These are phyloP conservation scores for Digitaria exilis DNA, from an alignment of 202 grass and related monocot genomes.

Conservation along the genomic window DNA sequence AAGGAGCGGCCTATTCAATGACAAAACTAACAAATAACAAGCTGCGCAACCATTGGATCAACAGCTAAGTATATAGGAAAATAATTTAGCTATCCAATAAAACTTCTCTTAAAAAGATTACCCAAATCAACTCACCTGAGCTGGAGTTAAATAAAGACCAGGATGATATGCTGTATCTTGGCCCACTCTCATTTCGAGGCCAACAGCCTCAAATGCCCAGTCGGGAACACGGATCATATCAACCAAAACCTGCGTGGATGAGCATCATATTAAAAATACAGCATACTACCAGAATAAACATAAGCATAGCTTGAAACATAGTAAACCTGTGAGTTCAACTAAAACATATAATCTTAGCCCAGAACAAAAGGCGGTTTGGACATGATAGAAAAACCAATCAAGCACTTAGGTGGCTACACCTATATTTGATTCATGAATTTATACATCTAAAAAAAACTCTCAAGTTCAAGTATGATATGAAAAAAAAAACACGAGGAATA, in stretches of 20 bases:
- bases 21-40: background rate
- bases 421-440: background rate
- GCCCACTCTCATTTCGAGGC: conserved; percentile 88
- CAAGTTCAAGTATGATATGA: too few relatives aligned
- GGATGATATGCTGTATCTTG: conserved; percentile 98
- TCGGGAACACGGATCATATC: conserved; percentile 97
- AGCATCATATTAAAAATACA: conserved; percentile 33
- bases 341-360: conserved; percentile 24
- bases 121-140: conserved; percentile 58
- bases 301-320: background rate
- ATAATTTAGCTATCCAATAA: conserved; percentile 4
- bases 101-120: background rate
- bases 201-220: conserved; percentile 92
- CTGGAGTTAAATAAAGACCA: conserved; percentile 85
- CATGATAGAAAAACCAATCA: background rate
- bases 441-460: too few relatives aligned
- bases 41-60: background rate
- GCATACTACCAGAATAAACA: background rate
- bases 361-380: background rate
- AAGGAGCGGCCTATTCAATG: background rate
- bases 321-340: background rate
- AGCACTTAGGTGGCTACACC: background rate
- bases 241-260: conserved; percentile 65
- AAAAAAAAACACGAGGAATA: background rate
- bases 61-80: background rate